Conservation (phyloP, 2,329 filamentous ascomycete species). For the Pseudopithomyces chartarum region DNA sequence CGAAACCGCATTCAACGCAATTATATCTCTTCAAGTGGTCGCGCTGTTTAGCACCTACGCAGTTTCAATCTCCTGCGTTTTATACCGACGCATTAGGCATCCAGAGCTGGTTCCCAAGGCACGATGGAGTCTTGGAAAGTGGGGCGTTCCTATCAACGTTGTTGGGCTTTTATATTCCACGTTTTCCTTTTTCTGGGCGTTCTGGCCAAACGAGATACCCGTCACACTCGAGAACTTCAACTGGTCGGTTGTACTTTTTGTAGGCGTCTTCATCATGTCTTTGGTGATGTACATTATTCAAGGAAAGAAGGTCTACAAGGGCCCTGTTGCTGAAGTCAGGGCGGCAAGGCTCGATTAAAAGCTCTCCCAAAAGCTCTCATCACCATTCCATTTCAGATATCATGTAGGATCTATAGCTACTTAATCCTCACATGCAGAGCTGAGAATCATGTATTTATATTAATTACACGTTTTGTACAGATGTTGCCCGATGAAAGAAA, state of each 20-base stretch:
- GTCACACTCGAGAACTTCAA: constrained; percentile 22
- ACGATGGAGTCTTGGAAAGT: constrained; percentile 44
- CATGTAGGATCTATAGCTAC: no score
- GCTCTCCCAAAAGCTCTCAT: no score
- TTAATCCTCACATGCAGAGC: no score
- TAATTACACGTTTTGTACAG: no score
- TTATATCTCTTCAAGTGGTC: constrained; percentile 47
- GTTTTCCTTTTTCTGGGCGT: constrained; percentile 46
- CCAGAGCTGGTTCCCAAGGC: constrained; percentile 22
- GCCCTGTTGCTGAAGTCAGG: constrained; percentile 1
- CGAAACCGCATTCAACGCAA: constrained; percentile 41
- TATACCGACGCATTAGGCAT: constrained; percentile 18
- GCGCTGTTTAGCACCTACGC: constrained; percentile 48
- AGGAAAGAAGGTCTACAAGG: constrained; percentile 14
- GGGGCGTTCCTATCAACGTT: constrained; percentile 41
- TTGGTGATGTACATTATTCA: constrained; percentile 15
- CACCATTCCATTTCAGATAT: no score
- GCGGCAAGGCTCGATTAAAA: no score
- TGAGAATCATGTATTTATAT: no score
- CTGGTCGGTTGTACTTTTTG: constrained; percentile 20
- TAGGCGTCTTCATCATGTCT: constrained; percentile 3
- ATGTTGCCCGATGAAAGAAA: no score
- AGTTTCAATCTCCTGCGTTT: constrained; percentile 32
- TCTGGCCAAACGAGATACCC: constrained; percentile 35
- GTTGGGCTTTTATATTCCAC: constrained; percentile 37